Base-by-base conservation (phyloP, 1,284 basidiomycete species). In the Calocybe gambosa region DNA sequence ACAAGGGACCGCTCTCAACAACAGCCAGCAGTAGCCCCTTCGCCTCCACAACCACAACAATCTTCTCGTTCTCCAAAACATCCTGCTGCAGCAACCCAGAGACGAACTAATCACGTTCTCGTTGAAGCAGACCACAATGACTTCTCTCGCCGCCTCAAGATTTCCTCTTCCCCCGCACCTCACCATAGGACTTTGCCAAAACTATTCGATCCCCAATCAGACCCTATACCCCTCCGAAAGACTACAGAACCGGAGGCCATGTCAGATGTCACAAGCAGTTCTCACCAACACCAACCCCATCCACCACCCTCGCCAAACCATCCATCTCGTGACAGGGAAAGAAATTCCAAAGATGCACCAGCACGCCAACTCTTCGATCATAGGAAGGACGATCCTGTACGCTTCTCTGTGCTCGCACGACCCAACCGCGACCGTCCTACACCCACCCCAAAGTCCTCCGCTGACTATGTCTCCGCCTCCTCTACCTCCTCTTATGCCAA, bases 371-470 rank as follows among this genome's bases (percentile, higher is more conserved):
- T 94, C 0, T 93, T 92, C 50, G 89, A 93, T 60, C 85, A 84
- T 50, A 72, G 85, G 39, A 85, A 85, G 61, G 85, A 94, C 61
- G 87, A 94, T 61, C 88, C 91, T 0, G 79, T 92, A 36, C 77
- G 82, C 5, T 93, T 92, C 63, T 71, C 78, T 33, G 77, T 80
- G 13, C 74, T 81, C 41, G 66, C 76, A 1, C 76, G 77, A 19
- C 76, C 82, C 1, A 56, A 58, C 26, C 52, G 66, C 39, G 53
- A 58, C 51, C 56, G 64, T 49, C 56, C 73, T 1, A 57, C 66
- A 1, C 76, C 76, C 5, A 69, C 73, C n/a, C 72, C 78, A 29
- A 83, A 82, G 55, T 71, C 74, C 5, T 80, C 78, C 0, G 77
- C 70, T 18, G 85, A 87, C 55, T 80, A 83, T 50, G 70, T 86